phyloP scores from a whole-genome alignment of 805 yeast species.

The Candida vartiovaarae region DNA sequence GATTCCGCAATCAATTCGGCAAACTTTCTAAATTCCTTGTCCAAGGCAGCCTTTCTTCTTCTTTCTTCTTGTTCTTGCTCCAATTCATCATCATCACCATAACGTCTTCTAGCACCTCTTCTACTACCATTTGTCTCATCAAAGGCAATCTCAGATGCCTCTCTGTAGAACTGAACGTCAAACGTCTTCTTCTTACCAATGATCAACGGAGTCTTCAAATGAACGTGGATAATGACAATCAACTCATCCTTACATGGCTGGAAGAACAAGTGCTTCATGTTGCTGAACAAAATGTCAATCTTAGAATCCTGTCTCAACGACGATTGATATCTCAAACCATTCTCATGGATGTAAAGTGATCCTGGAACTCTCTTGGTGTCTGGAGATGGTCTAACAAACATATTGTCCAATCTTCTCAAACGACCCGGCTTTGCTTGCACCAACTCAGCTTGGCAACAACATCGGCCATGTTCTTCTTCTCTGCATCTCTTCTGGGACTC shows the following conservation, averaged over 20 bases:
- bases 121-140: conserved; percentile 97
- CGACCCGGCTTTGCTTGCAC: conserved; percentile 78
- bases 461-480: conserved; percentile 86
- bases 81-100: conserved; percentile 97
- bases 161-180: conserved; percentile 94
- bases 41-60: conserved; percentile 81
- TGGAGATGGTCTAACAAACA: conserved; percentile 90
- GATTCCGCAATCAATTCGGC: conserved; percentile 89
- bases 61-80: conserved; percentile 99
- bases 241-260: conserved; percentile 95
- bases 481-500: conserved; percentile 85
- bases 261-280: conserved; percentile 88
- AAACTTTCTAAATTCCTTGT: conserved; percentile 84
- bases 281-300: conserved; percentile 82
- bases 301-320: conserved; percentile 77
- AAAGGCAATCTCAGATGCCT: conserved; percentile 91
- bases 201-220: conserved; percentile 86
- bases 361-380: conserved; percentile 97
- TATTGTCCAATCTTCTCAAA: conserved; percentile 79
- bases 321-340: conserved; percentile 91
- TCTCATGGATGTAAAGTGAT: conserved; percentile 82
- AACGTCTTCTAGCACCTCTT: conserved; percentile 47
- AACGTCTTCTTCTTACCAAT: conserved; percentile 93
- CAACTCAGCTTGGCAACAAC: conserved; percentile 89
- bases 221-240: conserved; percentile 87